A percentile compares a stretch with the other conserved stretches of the same genome.
These are phyloP conservation scores for Ganoderma lingzhi DNA, from an alignment of 1,284 basidiomycete genomes.

Conservation along the genomic window DNA sequence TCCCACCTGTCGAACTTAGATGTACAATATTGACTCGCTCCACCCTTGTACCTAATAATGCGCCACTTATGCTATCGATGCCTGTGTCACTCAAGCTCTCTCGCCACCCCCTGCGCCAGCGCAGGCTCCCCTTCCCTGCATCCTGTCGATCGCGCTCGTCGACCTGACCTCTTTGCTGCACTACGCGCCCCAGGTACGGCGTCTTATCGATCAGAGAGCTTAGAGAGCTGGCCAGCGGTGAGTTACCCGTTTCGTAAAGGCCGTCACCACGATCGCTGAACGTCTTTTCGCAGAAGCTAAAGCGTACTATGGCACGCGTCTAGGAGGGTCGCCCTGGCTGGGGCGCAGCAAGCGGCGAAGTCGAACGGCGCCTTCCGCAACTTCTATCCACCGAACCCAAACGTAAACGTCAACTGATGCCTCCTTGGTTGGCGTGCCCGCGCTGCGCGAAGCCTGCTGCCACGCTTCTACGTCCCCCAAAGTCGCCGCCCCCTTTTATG, in stretches of 20 bases:
- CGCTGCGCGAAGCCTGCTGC: background rate
- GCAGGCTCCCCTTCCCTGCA: background rate
- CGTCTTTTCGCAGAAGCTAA: background rate
- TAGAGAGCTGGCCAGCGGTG: background rate
- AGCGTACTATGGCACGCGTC: background rate
- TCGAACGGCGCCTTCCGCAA: background rate
- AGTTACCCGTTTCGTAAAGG: background rate
- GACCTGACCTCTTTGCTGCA: background rate
- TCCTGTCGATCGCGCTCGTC: background rate
- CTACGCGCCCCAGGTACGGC: background rate
- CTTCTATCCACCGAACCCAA: background rate
- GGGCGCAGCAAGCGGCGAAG: background rate
- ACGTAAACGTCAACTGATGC: background rate
- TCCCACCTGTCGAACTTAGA: background rate
- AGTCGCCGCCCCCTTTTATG: background rate
- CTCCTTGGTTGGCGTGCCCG: background rate
- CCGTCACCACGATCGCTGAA: background rate
- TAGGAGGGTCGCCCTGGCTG: background rate
- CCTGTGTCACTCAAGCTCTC: background rate
- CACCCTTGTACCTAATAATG: background rate
- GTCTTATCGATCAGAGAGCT: background rate
- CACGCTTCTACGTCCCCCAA: background rate
- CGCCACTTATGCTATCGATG: constrained; percentile 1
- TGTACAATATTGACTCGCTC: background rate
- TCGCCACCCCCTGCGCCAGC: background rate